Base-by-base conservation (phyloP, 2,329 filamentous ascomycete species). In the Chalara sp. region DNA sequence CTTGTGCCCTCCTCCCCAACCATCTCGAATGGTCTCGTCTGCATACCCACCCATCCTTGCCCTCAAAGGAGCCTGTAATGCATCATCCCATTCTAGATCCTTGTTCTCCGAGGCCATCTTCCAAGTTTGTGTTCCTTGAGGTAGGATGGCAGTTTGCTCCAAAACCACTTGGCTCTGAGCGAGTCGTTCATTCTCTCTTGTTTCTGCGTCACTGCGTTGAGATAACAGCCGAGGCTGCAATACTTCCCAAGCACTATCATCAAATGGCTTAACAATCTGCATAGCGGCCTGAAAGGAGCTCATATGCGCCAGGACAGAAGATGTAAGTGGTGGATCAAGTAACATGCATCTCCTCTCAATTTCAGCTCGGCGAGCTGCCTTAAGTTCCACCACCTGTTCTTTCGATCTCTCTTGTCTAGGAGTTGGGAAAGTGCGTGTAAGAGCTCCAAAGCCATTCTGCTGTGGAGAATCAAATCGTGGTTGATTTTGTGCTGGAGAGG, bases 281-380 rank as follows among this genome's bases (percentile, higher is more conserved):
- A 87, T 76, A 32, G 87, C 83, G 37, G 84, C 85, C 62, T 85
- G 80, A 65, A 89, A 92, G 1, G 86, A 82, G 44, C 86, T 78
- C 67, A 89, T 87, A 61, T 85, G 82, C 50, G 76, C 76, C 51
- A 91, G 72, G 41, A 87, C 73, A 56, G 74, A 75, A 39, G 81
- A 69, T 46, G 72, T 69, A 51, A 92, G 70, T 1, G 87, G 84
- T 30, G 86, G 86, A 32, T 82, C 68, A 46, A 92, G 74, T 45
- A 78, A 72, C 65, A 78, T 69, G 61, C 84, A 87, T 31, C 86
- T 79, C 47, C 77, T 76, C 65, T 90, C 85, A 61, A 92, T 90
- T 58, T 89, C 87, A 11, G 74, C 72, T 63, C 79, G 80, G 54
- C 86, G 78, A 52, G 73, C 74, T 50, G 78, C 76, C 64, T 86